A percentile compares a stretch with the other conserved stretches of the same genome.
phyloP scores from a whole-genome alignment of 257 asterid species.

The Eustoma russellianum region DNA sequence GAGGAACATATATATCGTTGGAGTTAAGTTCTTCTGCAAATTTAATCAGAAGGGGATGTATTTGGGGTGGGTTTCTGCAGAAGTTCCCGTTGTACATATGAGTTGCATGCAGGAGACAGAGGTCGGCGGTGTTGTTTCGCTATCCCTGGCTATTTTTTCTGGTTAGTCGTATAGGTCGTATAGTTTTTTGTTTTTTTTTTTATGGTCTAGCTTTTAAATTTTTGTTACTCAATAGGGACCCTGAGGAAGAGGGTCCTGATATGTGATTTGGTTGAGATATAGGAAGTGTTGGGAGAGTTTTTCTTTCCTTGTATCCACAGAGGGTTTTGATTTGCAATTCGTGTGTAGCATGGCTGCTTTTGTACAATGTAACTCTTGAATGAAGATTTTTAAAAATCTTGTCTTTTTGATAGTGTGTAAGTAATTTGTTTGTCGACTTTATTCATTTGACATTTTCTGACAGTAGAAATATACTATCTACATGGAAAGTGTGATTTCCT shows the following conservation, averaged over 20 bases:
- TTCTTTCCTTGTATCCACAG: constrained; percentile 39
- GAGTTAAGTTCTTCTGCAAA: constrained; percentile 10
- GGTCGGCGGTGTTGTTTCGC: constrained; percentile 6
- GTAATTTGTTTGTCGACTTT: too few species aligned
- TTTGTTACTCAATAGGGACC: constrained; percentile 20
- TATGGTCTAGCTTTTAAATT: constrained; percentile 34
- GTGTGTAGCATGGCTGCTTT: constrained; percentile 13
- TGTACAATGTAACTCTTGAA: constrained; percentile 21
- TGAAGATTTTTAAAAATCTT: constrained; percentile 24
- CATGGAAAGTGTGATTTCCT: too few species aligned
- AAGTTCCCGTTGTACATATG: constrained; percentile 36
- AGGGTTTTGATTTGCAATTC: constrained; percentile 35
- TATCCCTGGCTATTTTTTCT: constrained; percentile 20
- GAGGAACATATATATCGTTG: not conserved
- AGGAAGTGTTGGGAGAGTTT: constrained; percentile 10
- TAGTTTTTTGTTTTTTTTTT: constrained; percentile 12
- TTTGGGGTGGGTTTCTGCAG: constrained; percentile 16
- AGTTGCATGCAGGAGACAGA: constrained; percentile 25
- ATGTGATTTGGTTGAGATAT: constrained; percentile 32
- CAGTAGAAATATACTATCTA: too few species aligned
- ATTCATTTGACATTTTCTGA: too few species aligned
- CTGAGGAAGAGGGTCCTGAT: constrained; percentile 10
- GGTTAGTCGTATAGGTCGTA: constrained; percentile 16
- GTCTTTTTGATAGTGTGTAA: constrained; percentile 2
- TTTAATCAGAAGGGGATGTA: constrained; percentile 3